Evolutionary conservation across 371 early-diverging fungal genomes (phyloP).

Genomic region (Mucor saturninus): DNA sequence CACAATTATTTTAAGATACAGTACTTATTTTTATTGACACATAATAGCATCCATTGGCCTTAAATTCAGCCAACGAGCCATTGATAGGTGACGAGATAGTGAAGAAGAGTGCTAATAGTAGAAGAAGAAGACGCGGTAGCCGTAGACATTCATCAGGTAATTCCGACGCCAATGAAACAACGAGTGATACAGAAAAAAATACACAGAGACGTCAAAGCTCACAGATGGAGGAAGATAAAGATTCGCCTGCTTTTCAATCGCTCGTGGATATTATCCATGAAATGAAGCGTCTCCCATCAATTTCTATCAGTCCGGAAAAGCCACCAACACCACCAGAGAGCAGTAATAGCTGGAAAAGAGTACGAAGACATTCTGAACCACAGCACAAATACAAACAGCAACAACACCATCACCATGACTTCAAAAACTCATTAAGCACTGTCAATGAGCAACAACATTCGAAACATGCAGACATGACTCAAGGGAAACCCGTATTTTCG

Average conservation of each 20-base stretch:
- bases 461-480: not conserved
- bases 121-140: constrained; percentile 12
- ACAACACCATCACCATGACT: not conserved
- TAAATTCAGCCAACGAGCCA: too few relatives aligned
- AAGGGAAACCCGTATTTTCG: constrained; percentile 10
- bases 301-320: constrained; percentile 11
- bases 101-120: not conserved
- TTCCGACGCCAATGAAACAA: not conserved
- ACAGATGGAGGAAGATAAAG: constrained; percentile 14
- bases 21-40: too few relatives aligned
- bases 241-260: constrained; percentile 43
- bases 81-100: too few relatives aligned
- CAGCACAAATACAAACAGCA: constrained; percentile 9
- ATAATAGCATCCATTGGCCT: too few relatives aligned
- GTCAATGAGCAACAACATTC: constrained; percentile 12
- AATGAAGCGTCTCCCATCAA: constrained; percentile 37
- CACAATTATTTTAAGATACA: too few relatives aligned
- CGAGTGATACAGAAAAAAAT: not conserved
- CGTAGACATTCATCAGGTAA: constrained; percentile 8
- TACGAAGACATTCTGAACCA: constrained; percentile 41
- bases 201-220: constrained; percentile 9
- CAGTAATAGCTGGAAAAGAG: constrained; percentile 9
- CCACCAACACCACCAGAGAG: not conserved
- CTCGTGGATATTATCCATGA: constrained; percentile 47
- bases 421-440: not conserved